Evolutionary conservation across 768 basidiomycete species (phyloP), one percentile per base, ranked within the genome.

Genomic region (Boletellus emodensis): DNA sequence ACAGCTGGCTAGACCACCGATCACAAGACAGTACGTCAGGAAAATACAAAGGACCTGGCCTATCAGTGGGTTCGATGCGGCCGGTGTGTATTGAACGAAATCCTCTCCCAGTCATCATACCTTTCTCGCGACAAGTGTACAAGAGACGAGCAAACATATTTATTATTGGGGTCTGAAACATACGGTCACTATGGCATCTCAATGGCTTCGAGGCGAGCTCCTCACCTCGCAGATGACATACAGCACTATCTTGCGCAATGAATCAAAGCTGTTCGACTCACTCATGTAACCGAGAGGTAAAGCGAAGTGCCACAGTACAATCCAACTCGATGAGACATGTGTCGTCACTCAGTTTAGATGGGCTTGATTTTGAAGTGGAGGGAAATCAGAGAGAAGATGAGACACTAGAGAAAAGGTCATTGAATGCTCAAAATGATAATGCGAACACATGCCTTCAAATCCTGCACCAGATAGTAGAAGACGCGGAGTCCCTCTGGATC

Each of bases 361-460:
- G 96, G 96, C 79, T 99, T 98, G 80, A 99, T 98, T 76, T 98
- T 98, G 87, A 99, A 98, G 77, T 99, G 95, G 34, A 99, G 82
- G 3, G 93, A 92, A 67, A 99, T 98, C 54, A 99, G 81, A 9
- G 96, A 97, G 71, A 98, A 96, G 59, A 99, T 94, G 53, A 97
- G 81, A 72, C 94, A 97, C 95, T 99, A 61, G 6, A 28, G 15
- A 28, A 45, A 22, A 17, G 24, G 44, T 53, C 22, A 44, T 32
- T 13, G 37, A n/a, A 56, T 45, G 28, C 2, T 41, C 20, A 6
- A 12, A 44, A 28, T 53, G 37, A 1, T 34, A 38, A 12, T 36
- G 2, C 13, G 11, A 44, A 18, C 10, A 61, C 80, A 35, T 49
- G 88, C 95, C 80, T 91, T 96, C 62, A 99, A 75, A 70, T 99